Conservation (phyloP, 371 early-diverging fungal genomes). For the Rhizomucor pusillus region DNA sequence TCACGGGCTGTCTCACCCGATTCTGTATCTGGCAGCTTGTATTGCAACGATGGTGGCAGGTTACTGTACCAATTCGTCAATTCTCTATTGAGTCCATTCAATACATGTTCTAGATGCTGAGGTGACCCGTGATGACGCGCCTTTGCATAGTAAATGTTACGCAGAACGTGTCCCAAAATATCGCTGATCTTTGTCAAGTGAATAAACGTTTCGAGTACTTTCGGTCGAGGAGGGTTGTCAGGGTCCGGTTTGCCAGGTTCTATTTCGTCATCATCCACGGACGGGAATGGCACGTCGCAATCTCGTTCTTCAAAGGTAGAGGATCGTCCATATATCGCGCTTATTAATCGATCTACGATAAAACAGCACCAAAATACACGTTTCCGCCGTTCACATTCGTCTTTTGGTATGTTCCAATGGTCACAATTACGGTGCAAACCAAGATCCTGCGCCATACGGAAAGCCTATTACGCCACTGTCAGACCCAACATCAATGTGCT, state of each 20-base stretch:
- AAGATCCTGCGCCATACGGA: slow-evolving; percentile 52
- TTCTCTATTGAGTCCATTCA: slow-evolving; percentile 34
- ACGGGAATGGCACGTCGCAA: slow-evolving; percentile 46
- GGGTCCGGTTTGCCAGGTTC: neutral
- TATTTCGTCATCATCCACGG: slow-evolving; percentile 35
- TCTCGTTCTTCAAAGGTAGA: slow-evolving; percentile 44
- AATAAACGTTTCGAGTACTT: slow-evolving; percentile 30
- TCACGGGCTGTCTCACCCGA: neutral
- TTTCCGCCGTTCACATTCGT: slow-evolving; percentile 40
- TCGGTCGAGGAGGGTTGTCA: slow-evolving; percentile 11
- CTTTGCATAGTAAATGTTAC: slow-evolving; percentile 42
- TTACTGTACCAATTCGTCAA: slow-evolving; percentile 45
- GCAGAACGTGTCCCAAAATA: slow-evolving; percentile 43
- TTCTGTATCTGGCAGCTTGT: slow-evolving; percentile 14
- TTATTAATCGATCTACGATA: slow-evolving; percentile 40
- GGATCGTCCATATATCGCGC: slow-evolving; percentile 44
- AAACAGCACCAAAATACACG: slow-evolving; percentile 54
- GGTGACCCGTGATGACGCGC: slow-evolving; percentile 20
- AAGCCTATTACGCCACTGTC: too few relatives aligned
- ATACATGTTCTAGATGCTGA: slow-evolving; percentile 24
- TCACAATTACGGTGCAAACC: slow-evolving; percentile 48
- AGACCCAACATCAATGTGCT: too few relatives aligned
- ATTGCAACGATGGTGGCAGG: slow-evolving; percentile 39
- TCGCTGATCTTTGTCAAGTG: slow-evolving; percentile 37
- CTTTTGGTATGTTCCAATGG: slow-evolving; percentile 38